Conservation (phyloP, 2,329 filamentous ascomycete species). For the Sporothrix variecibatus region DNA sequence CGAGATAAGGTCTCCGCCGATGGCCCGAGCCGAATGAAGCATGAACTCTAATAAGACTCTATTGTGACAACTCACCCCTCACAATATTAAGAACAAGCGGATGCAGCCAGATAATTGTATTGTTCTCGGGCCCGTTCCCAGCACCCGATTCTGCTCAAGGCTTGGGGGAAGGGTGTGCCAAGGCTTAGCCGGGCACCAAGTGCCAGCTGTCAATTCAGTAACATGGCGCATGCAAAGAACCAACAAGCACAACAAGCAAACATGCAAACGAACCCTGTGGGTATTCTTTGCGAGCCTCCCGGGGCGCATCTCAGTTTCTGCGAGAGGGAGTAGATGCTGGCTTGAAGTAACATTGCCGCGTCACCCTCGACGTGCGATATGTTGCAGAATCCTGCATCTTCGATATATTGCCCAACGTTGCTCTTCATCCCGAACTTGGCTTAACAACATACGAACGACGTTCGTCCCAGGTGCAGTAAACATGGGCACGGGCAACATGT, state of each 20-base stretch:
- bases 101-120: neutral
- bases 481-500: neutral
- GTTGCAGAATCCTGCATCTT: neutral
- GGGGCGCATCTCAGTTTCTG: neutral
- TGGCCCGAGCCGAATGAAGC: slow-evolving; percentile 14
- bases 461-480: neutral
- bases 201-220: neutral
- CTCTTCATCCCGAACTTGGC: too few species aligned
- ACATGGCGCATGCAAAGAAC: neutral
- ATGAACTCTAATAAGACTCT: neutral
- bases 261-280: neutral
- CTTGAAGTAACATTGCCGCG: neutral
- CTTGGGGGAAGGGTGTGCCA: neutral
- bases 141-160: neutral
- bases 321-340: neutral
- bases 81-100: neutral
- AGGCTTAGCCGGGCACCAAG: neutral
- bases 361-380: neutral
- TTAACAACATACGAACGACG: neutral
- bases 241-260: neutral
- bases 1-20: neutral
- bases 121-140: neutral
- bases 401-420: neutral
- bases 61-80: neutral
- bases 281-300: neutral